These are phyloP conservation scores for Venturia nashicola DNA, from an alignment of 2,329 filamentous ascomycete species.

Conservation along the genomic window DNA sequence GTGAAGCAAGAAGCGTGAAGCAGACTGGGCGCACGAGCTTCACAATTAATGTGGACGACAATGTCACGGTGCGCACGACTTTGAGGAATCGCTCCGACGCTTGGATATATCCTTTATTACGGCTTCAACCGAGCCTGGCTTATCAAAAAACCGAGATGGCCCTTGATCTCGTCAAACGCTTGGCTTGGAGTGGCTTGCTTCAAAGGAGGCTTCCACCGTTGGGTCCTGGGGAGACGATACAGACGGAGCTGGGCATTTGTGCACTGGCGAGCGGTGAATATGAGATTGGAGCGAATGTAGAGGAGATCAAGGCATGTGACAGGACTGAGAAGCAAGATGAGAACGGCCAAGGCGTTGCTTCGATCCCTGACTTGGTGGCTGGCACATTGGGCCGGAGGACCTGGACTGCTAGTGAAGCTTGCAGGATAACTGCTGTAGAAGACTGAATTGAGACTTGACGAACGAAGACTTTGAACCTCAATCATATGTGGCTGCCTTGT, in stretches of 20 bases:
- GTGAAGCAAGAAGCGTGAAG: slow-evolving; percentile 14
- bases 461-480: not conserved
- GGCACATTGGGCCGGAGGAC: slow-evolving; percentile 16
- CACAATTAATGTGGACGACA: slow-evolving; percentile 43
- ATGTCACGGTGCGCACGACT: slow-evolving; percentile 56
- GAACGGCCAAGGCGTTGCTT: slow-evolving; percentile 11
- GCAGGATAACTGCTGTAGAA: slow-evolving; percentile 18
- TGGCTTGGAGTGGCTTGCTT: slow-evolving; percentile 74
- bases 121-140: slow-evolving; percentile 64
- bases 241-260: slow-evolving; percentile 57
- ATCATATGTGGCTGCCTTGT: not conserved
- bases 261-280: slow-evolving; percentile 70
- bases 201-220: slow-evolving; percentile 61
- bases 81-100: slow-evolving; percentile 61
- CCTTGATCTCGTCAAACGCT: slow-evolving; percentile 68
- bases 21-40: slow-evolving; percentile 36
- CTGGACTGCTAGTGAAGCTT: slow-evolving; percentile 22
- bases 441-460: not conserved
- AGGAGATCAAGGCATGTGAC: slow-evolving; percentile 49
- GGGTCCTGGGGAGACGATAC: slow-evolving; percentile 42
- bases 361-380: slow-evolving; percentile 9
- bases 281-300: slow-evolving; percentile 67
- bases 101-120: slow-evolving; percentile 58
- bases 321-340: slow-evolving; percentile 8
- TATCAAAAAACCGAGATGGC: slow-evolving; percentile 60